These are phyloP conservation scores for Talaromyces sp. DNA, from an alignment of 2,329 filamentous ascomycete genomes.

Conservation along the genomic window DNA sequence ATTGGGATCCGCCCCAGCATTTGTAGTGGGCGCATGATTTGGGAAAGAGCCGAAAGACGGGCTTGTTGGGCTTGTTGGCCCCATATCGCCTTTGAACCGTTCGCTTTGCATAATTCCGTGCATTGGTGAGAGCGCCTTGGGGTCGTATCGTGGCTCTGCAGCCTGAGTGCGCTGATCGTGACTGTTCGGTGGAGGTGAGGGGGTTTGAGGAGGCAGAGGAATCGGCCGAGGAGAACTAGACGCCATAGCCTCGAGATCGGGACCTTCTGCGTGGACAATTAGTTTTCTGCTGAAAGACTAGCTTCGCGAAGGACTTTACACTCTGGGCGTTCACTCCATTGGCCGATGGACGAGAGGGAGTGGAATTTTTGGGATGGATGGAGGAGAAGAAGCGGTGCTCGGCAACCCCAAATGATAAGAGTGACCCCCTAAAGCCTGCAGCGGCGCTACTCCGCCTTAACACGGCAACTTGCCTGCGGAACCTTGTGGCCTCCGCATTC, in stretches of 20 bases:
- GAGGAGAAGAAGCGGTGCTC: slow-evolving; percentile 9
- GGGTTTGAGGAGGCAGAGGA: slow-evolving; percentile 59
- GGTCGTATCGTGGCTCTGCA: slow-evolving; percentile 38
- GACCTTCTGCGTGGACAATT: neutral
- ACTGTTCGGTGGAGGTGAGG: slow-evolving; percentile 60
- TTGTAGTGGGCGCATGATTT: slow-evolving; percentile 24
- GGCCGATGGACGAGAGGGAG: neutral
- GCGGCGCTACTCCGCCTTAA: neutral
- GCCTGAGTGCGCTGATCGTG: slow-evolving; percentile 17
- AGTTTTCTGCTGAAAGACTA: neutral
- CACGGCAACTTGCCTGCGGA: neutral
- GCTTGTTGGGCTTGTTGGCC: slow-evolving; percentile 28
- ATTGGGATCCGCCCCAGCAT: slow-evolving; percentile 31
- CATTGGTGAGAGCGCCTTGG: slow-evolving; percentile 48
- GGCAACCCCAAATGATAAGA: slow-evolving; percentile 5
- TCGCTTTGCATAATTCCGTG: slow-evolving; percentile 28
- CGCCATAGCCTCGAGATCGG: slow-evolving; percentile 47
- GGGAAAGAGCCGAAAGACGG: slow-evolving; percentile 36
- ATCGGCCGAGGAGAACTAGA: slow-evolving; percentile 51
- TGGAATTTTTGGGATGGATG: slow-evolving; percentile 1
- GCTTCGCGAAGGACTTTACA: neutral
- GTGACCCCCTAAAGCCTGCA: neutral
- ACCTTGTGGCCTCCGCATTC: neutral
- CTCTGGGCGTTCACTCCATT: neutral
- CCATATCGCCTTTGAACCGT: slow-evolving; percentile 6